A percentile compares a stretch with the other conserved stretches of the same genome.
Conservation (phyloP, 306 rosid genomes). For the Ammopiptanthus mongolicus region DNA sequence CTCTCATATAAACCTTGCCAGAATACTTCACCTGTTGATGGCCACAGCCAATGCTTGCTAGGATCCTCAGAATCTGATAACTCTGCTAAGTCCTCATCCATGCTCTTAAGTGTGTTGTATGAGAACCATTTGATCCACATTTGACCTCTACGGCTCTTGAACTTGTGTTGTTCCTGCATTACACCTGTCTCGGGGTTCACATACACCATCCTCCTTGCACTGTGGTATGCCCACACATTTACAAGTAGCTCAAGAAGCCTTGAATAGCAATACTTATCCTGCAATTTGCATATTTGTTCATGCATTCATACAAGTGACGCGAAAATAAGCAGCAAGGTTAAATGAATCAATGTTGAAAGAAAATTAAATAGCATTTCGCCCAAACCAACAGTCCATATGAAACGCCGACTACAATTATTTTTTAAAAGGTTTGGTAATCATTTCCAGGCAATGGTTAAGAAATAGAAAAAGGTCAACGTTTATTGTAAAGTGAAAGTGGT, state of each 20-base stretch:
- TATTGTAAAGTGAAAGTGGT: no score
- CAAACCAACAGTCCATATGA: background rate
- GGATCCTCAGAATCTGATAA: slow-evolving; percentile 58
- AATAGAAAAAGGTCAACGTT: no score
- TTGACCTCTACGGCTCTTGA: slow-evolving; percentile 65
- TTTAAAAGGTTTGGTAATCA: no score
- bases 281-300: slow-evolving; percentile 20
- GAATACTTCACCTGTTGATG: slow-evolving; percentile 84
- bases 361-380: background rate
- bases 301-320: background rate
- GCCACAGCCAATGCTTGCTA: slow-evolving; percentile 81
- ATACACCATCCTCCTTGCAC: slow-evolving; percentile 77
- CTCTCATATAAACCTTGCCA: slow-evolving; percentile 86
- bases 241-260: slow-evolving; percentile 81
- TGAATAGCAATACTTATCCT: slow-evolving; percentile 92
- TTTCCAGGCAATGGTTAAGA: no score
- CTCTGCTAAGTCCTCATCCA: slow-evolving; percentile 97
- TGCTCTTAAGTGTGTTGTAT: slow-evolving; percentile 57
- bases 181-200: slow-evolving; percentile 69
- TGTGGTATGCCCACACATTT: slow-evolving; percentile 94
- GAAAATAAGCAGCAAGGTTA: background rate
- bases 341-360: background rate
- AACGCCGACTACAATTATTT: background rate
- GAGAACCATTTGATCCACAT: slow-evolving; percentile 95
- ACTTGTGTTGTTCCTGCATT: slow-evolving; percentile 83